Percentiles rank a stretch among this genome's conserved stretches.
Conservation (phyloP, 2,329 filamentous ascomycete species). For the Plenodomus biglobosus region DNA sequence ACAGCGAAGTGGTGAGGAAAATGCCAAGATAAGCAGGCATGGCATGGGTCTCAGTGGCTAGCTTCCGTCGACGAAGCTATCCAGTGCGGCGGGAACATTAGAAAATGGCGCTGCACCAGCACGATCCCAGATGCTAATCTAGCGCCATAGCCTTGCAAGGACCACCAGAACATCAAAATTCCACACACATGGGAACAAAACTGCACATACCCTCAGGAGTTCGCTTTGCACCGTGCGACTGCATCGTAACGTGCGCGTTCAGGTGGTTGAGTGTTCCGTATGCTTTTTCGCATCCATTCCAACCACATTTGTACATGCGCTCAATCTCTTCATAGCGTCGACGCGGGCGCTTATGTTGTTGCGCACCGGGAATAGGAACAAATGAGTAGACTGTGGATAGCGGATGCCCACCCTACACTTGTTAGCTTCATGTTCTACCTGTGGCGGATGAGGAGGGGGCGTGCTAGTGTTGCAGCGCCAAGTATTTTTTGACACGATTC, state of each 20-base stretch:
- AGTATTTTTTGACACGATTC: neutral
- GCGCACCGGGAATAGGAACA: conserved; percentile 92
- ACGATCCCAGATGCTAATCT: conserved; percentile 39
- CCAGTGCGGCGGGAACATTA: conserved; percentile 56
- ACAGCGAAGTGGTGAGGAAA: conserved; percentile 18
- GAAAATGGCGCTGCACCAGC: conserved; percentile 52
- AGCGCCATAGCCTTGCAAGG: conserved; percentile 36
- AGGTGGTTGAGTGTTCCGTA: conserved; percentile 97
- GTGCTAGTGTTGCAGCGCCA: neutral
- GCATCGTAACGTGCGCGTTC: conserved; percentile 98
- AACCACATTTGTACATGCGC: conserved; percentile 99
- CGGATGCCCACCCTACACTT: conserved; percentile 52
- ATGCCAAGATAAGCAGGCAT: conserved; percentile 40
- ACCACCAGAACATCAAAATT: conserved; percentile 26
- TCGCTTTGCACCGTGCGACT: conserved; percentile 90
- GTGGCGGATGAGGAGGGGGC: too few relatives aligned
- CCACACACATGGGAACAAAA: conserved; percentile 9
- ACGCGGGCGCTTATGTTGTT: conserved; percentile 94
- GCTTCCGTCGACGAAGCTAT: conserved; percentile 50
- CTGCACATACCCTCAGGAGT: conserved; percentile 86
- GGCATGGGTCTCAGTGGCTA: conserved; percentile 46
- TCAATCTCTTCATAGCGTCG: conserved; percentile 97
- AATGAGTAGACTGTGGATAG: conserved; percentile 91
- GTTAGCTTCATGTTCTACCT: conserved; percentile 9
- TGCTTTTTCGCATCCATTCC: conserved; percentile 97